A percentile compares a stretch with the other conserved stretches of the same genome.
Conservation (phyloP, 2,329 filamentous ascomycete genomes). For the Phyllosticta citrichinensis region DNA sequence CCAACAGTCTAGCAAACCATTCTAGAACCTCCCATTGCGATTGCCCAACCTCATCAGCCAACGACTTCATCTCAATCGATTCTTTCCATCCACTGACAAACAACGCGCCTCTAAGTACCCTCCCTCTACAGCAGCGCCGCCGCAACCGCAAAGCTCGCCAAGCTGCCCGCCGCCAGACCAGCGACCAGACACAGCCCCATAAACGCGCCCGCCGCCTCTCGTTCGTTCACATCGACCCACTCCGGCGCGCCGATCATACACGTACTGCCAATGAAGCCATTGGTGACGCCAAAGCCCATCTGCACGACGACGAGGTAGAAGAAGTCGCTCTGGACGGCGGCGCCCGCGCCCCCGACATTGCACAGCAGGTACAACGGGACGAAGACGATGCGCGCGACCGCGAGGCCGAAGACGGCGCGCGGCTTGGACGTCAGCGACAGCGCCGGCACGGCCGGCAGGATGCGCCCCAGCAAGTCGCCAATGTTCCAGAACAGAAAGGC, state of each 20-base stretch:
- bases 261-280: constrained; percentile 75
- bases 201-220: constrained; percentile 83
- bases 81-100: neutral
- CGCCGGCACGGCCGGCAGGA: constrained; percentile 51
- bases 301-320: constrained; percentile 86
- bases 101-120: neutral
- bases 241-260: constrained; percentile 86
- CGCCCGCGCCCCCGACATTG: constrained; percentile 68
- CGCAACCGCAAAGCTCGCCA: constrained; percentile 72
- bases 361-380: constrained; percentile 83
- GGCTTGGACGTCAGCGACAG: constrained; percentile 53
- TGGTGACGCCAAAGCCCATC: constrained; percentile 70
- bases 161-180: constrained; percentile 73
- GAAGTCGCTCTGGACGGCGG: constrained; percentile 65
- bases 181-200: constrained; percentile 87
- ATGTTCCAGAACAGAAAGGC: constrained; percentile 90
- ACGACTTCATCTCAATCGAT: no score
- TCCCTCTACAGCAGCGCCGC: neutral
- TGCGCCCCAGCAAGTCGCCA: constrained; percentile 71
- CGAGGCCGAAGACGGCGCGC: constrained; percentile 54
- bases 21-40: no score
- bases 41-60: neutral
- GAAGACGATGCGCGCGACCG: constrained; percentile 57
- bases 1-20: no score
- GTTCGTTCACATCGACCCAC: constrained; percentile 72